Evolutionary conservation across 345 rosid genomes (phyloP).

Genomic region (Gynandropsis gynandra): DNA sequence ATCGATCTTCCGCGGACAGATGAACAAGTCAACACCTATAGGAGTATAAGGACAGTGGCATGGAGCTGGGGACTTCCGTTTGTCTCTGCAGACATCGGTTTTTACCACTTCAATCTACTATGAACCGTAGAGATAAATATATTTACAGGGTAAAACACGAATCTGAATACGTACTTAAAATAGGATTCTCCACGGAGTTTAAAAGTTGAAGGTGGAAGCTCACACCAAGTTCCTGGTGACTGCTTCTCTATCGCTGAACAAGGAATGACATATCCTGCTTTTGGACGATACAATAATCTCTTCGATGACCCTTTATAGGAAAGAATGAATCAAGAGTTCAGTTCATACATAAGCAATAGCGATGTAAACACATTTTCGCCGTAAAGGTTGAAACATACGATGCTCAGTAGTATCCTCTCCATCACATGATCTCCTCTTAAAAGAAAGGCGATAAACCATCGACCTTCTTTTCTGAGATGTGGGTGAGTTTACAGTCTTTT

Average conservation of each 20-base stretch:
- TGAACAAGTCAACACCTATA: constrained; percentile 65
- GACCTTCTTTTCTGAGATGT: constrained; percentile 43
- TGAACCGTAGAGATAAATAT: neutral
- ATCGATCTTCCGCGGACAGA: constrained; percentile 58
- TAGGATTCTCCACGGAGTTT: constrained; percentile 56
- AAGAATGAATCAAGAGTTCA: neutral
- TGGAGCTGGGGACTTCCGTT: constrained; percentile 52
- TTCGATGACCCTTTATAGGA: constrained; percentile 45
- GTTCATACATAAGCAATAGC: neutral
- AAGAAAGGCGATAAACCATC: constrained; percentile 44
- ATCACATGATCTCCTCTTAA: constrained; percentile 58
- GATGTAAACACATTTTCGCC: no score
- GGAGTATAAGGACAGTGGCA: constrained; percentile 47
- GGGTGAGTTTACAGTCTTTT: constrained; percentile 32
- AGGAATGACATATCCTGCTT: constrained; percentile 51
- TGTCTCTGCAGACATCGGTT: constrained; percentile 44
- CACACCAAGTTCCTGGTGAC: constrained; percentile 49
- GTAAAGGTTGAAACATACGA: constrained; percentile 25
- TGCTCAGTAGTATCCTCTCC: constrained; percentile 45
- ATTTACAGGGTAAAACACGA: neutral
- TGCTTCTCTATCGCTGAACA: constrained; percentile 37
- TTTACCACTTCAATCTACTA: constrained; percentile 6
- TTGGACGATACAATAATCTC: constrained; percentile 47
- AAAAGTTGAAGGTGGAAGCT: constrained; percentile 63
- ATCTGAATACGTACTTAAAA: constrained; percentile 45